These are phyloP conservation scores for Dichotomopilus funicola DNA, from an alignment of 2,329 filamentous ascomycete genomes.

Conservation along the genomic window DNA sequence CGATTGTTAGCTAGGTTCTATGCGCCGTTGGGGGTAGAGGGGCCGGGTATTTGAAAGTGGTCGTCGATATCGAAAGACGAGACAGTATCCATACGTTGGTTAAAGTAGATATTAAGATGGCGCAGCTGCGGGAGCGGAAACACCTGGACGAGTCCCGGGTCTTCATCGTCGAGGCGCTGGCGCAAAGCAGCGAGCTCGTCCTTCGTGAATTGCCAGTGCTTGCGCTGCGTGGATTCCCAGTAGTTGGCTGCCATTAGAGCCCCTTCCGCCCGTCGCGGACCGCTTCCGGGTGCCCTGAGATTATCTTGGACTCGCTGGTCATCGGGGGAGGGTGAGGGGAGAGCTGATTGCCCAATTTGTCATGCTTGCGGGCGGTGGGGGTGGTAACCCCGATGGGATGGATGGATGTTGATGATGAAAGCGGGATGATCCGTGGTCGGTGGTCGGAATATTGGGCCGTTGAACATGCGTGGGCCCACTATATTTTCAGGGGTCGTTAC, in stretches of 20 bases:
- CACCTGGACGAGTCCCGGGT: conserved; percentile 66
- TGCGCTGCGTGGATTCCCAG: conserved; percentile 90
- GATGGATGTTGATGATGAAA: too few relatives aligned
- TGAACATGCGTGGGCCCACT: too few relatives aligned
- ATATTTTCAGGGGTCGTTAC: too few relatives aligned
- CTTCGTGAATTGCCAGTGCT: conserved; percentile 84
- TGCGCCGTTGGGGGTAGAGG: neutral
- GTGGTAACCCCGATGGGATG: too few relatives aligned
- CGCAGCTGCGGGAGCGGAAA: conserved; percentile 77
- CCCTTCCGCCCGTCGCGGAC: conserved; percentile 1
- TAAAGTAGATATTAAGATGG: conserved; percentile 85
- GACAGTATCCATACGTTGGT: conserved; percentile 59
- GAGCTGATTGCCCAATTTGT: neutral
- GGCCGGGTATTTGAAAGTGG: neutral
- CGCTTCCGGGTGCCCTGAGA: neutral
- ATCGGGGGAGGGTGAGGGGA: neutral
- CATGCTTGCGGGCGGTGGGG: too few relatives aligned
- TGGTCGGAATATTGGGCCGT: too few relatives aligned
- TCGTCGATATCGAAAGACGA: neutral
- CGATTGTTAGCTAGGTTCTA: neutral
- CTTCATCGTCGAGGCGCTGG: conserved; percentile 68
- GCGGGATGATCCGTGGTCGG: too few relatives aligned
- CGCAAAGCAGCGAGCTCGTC: conserved; percentile 71
- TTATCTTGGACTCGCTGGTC: neutral
- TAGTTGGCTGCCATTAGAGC: conserved; percentile 81